Percentiles rank a stretch among this genome's conserved stretches.
These are phyloP conservation scores for Cochlearia excelsa DNA, from an alignment of 345 rosid genomes.

Conservation along the genomic window DNA sequence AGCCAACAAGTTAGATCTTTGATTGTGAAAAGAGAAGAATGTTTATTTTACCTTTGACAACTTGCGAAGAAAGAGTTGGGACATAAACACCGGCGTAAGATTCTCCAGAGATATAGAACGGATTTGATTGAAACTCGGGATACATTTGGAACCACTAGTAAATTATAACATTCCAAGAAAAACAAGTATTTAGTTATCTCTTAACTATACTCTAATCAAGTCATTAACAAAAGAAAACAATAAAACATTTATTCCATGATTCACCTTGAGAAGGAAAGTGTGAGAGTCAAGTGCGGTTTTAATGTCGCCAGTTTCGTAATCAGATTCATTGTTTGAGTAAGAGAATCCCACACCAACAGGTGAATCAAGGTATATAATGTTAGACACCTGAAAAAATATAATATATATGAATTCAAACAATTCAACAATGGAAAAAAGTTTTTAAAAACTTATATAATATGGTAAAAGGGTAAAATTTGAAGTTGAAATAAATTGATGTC, in stretches of 20 bases:
- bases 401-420: neutral
- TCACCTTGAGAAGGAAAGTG: conserved; percentile 73
- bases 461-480: too few relatives aligned
- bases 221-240: too few relatives aligned
- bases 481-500: too few relatives aligned
- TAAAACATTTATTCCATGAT: neutral
- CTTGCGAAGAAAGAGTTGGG: conserved; percentile 84
- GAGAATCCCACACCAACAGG: conserved; percentile 94
- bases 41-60: conserved; percentile 53
- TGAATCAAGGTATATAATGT: conserved; percentile 77
- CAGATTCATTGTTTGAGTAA: conserved; percentile 62
- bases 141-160: conserved; percentile 81
- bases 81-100: conserved; percentile 94
- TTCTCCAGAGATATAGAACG: conserved; percentile 85
- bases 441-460: too few relatives aligned
- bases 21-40: conserved; percentile 9
- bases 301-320: conserved; percentile 67
- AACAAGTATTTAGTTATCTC: conserved; percentile 1
- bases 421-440: neutral
- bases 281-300: conserved; percentile 82
- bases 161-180: neutral
- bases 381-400: conserved; percentile 59
- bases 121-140: conserved; percentile 74
- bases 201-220: too few relatives aligned
- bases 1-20: neutral